Evolutionary conservation across 805 yeast genomes (phyloP).

Genomic region (Komagataella pseudopastoris): DNA sequence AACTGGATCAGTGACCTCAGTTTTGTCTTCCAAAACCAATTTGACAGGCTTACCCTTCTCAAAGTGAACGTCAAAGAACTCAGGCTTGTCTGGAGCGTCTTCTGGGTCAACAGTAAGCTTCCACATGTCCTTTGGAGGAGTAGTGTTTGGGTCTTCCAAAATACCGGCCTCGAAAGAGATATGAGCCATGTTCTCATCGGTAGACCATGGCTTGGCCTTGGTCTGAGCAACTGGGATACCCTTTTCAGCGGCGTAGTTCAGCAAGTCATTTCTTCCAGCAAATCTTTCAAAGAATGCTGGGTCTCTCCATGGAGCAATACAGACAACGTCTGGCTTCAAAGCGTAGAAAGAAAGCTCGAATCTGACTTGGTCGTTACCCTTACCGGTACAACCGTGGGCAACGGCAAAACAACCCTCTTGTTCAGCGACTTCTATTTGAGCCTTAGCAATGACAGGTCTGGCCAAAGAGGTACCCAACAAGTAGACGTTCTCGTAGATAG

Average conservation of each 20-base stretch:
- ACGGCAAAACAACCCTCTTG: slow-evolving; percentile 97
- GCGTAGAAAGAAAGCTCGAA: slow-evolving; percentile 96
- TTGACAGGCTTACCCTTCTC: slow-evolving; percentile 81
- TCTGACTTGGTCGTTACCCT: slow-evolving; percentile 99
- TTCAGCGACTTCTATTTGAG: slow-evolving; percentile 95
- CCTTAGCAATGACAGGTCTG: slow-evolving; percentile 97
- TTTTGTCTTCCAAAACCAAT: slow-evolving; percentile 52
- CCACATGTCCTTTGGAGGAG: slow-evolving; percentile 99
- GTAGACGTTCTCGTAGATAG: slow-evolving; percentile 95
- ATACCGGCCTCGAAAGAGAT: slow-evolving; percentile 99
- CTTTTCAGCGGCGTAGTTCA: slow-evolving; percentile 88
- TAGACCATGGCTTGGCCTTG: slow-evolving; percentile 98
- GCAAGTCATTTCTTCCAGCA: slow-evolving; percentile 94
- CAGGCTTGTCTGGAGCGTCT: slow-evolving; percentile 92
- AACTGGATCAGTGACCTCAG: slow-evolving; percentile 69
- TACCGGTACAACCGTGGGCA: slow-evolving; percentile 98
- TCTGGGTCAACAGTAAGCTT: slow-evolving; percentile 91
- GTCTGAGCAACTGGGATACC: slow-evolving; percentile 94
- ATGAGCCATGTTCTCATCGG: slow-evolving; percentile 98
- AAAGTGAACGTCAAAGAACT: slow-evolving; percentile 72
- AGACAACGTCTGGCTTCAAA: slow-evolving; percentile 90
- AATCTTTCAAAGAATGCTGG: slow-evolving; percentile 90
- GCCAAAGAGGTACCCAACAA: slow-evolving; percentile 95
- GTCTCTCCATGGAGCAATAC: slow-evolving; percentile 99
- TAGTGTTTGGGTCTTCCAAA: slow-evolving; percentile 94